Evolutionary conservation across 2,329 filamentous ascomycete species (phyloP), one percentile per base, ranked within the genome.

Genomic region (Neocatenulostroma microsporum): DNA sequence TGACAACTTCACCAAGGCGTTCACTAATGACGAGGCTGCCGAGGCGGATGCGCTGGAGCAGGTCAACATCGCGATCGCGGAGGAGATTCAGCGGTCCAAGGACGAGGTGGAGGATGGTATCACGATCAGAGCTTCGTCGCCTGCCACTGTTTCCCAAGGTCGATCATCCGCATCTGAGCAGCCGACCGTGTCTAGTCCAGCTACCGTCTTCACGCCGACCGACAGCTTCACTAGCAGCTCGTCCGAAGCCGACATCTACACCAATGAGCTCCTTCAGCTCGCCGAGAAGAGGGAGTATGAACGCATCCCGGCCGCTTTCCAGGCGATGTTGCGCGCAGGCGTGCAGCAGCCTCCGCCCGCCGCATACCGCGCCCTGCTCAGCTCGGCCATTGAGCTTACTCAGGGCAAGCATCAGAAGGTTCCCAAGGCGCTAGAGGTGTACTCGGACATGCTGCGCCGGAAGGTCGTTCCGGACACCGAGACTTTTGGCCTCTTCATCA

Each of bases 391-490:
- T 44, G 74, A 85, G 49, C 74, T 95, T 13, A 84, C 88, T 6
- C 70, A 72, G 17, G 80, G 84, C 60, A 83, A 80, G 61, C 82
- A 82, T 36, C 83, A 93, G 64, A 78, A 91, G 35, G 84, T 94
- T 11, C 82, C 86, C 44, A 94, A 94, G 67, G 87, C 86, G 4
- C 73, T 96, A 35, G 88, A 94, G 65, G 84, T 98, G 35, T 98
- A 96, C 61, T 82, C 87, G 12, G 88, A 96, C 58, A 96, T 98
- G 91, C 78, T 94, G 50, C 79, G 82, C 47, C 82, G 88, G 47
- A 82, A 81, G 50, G 80, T 96, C 17, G 67, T 74, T 14, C 88
- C 89, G 6, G 82, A 95, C 58, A 78, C 80, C 36, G 76, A 83
- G 39, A 96, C 89, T 0, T 96, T 94, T 63, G 79, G 86, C 55